Percentiles rank a stretch among this genome's conserved stretches.
phyloP scores from a whole-genome alignment of 2,329 filamentous ascomycete genomes.

The Fusarium agapanthi region DNA sequence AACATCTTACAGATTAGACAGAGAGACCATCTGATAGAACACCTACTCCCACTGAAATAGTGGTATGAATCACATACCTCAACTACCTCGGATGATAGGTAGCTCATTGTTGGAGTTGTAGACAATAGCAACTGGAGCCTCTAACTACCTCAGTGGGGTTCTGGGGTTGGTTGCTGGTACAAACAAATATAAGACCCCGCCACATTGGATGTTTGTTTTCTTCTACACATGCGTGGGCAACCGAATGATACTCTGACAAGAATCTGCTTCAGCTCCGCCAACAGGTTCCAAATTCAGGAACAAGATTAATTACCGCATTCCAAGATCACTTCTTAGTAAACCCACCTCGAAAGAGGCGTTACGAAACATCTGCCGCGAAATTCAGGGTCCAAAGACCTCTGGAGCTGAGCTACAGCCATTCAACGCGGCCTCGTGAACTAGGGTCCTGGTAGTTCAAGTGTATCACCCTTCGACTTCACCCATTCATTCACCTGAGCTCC shows the following conservation, averaged over 20 bases:
- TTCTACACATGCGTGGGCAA: constrained; percentile 1
- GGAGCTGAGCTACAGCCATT: constrained; percentile 41
- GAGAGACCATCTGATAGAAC: background rate
- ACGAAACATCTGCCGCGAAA: background rate
- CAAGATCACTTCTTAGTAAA: background rate
- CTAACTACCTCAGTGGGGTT: constrained; percentile 21
- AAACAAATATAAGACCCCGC: constrained; percentile 32
- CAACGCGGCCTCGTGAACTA: constrained; percentile 34
- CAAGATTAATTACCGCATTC: background rate
- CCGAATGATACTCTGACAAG: background rate
- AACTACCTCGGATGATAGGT: background rate
- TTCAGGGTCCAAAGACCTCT: constrained; percentile 11
- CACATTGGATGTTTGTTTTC: constrained; percentile 36
- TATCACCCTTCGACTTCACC: constrained; percentile 17
- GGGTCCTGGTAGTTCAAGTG: constrained; percentile 23
- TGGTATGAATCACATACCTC: background rate
- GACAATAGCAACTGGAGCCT: background rate
- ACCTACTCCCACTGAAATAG: background rate
- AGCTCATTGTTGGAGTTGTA: background rate
- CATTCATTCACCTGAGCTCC: constrained; percentile 27
- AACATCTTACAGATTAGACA: background rate
- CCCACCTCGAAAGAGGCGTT: background rate
- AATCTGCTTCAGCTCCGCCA: background rate
- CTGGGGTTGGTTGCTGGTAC: constrained; percentile 30
- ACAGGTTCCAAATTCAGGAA: background rate